Base-by-base conservation (phyloP, 202 grass and related monocot genomes). In the Digitaria exilis region DNA sequence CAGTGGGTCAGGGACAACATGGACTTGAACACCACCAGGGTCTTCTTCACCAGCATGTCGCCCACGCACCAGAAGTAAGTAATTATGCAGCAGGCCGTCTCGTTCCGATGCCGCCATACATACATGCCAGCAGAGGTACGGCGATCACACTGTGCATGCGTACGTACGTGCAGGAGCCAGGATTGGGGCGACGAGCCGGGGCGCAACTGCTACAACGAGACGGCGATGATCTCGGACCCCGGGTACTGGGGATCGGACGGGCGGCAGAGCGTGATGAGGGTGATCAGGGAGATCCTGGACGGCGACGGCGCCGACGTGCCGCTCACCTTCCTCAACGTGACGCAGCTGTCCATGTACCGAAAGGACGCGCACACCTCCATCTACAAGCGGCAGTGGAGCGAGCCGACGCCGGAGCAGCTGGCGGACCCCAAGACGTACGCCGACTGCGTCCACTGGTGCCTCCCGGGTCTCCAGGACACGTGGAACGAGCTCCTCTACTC, bases 361-460 rank as follows among this genome's bases (percentile, higher is more conserved):
- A 92, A 88, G 78, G 92, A 97, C 66, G 92, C 95, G 15, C 95
- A 97, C 81, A 97, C 95, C n/a, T 94, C 95, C 62, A 80, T 97
- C 55, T 93, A 94, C 86, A 97, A 97, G 95, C 89, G 86, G 84
- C 95, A 97, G 71, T 94, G 92, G 95, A 88, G 30, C 41, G 71
- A 82, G 24, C 75, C 80, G 17, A 89, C 84, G 24, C 41, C 88
- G 9, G 90, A 89, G 79, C 88, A 97, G 86, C 35, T 89, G 14
- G 84, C 86, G 4, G 80, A 97, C 11, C 90, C 95, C 17, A 89
- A 54, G 49, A 91, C 65, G 32, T 97, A 94, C 46, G 78, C 95
- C 3, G 95, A 97, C 52, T 97, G 95, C 41, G 95, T 97, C 15
- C 95, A 97, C 71, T 94, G 92, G 95, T 97, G 95, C 75, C 75